Evolutionary conservation across 2,329 filamentous ascomycete genomes (phyloP), one percentile per base, ranked within the genome.

Genomic region (Ceratocystis harringtonii): DNA sequence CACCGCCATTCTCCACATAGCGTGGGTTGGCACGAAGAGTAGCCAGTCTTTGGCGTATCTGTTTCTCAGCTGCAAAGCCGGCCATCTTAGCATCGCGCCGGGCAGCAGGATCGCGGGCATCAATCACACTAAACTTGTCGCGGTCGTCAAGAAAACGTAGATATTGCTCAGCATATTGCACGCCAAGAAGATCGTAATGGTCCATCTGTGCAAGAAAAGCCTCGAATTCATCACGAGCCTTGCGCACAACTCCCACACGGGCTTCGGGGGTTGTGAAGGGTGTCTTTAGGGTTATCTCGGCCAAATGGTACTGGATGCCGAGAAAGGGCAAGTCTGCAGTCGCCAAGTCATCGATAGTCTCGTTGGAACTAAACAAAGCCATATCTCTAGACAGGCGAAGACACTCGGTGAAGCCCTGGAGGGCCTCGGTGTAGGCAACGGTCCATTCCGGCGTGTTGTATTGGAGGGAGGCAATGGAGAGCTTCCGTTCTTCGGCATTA

Each of bases 281-380:
- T 67, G 87, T 79, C 69, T 84, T 86, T 71, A 90, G 84, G 45
- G 87, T 78, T 12, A 96, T 80, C 72, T 96, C 91, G 43, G 91
- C 92, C 64, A 94, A 78, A 71, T 87, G 83, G 74, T 86, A 90
- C 74, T 88, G 81, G 68, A 92, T 82, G 25, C 90, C 81, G 68
- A 99, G 81, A 74, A 92, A 95, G 76, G 90, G 90, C 41, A 99
- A 77, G 71, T 95, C 87, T n/a, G 82, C 80, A 1, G 92, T 95
- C 15, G 89, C 79, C 41, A 96, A 78, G 76, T 99, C 94, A 68
- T 99, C 94, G 48, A 92, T 76, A 0, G 83, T 82, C 75, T 99
- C 94, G 75, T 99, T 99, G 44, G 85, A 80, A 70, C 90, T 96
- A 81, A 97, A 97, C 64, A 99, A 79, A 0, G 89, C 87, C 30